A percentile compares a stretch with the other conserved stretches of the same genome.
These are phyloP conservation scores for Malassezia nana DNA, from an alignment of 1,284 basidiomycete species.

Conservation along the genomic window DNA sequence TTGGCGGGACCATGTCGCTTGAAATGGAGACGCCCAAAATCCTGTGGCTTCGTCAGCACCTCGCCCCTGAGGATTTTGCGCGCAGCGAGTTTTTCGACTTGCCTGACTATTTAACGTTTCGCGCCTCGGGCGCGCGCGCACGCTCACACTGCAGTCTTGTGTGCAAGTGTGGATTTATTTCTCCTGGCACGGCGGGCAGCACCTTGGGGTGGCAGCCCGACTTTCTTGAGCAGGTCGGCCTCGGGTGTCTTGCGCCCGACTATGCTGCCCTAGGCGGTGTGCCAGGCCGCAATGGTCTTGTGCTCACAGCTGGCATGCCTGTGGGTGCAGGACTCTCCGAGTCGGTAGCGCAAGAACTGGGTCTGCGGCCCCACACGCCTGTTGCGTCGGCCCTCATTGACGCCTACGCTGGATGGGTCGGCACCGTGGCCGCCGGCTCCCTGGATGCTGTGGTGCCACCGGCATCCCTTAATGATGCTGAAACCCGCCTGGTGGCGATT, in stretches of 20 bases:
- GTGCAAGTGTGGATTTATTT: conserved; percentile 96
- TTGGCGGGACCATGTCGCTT: conserved; percentile 83
- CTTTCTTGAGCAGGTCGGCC: conserved; percentile 40
- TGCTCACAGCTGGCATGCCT: conserved; percentile 83
- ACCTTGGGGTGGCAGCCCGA: conserved; percentile 43
- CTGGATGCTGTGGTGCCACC: conserved; percentile 50
- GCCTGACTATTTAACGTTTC: conserved; percentile 90
- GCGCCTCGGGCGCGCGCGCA: conserved; percentile 66
- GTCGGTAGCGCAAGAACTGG: conserved; percentile 71
- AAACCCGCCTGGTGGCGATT: conserved; percentile 73
- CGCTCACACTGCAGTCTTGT: conserved; percentile 86
- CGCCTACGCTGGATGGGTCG: conserved; percentile 98
- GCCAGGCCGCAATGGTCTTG: conserved; percentile 55
- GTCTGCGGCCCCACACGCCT: conserved; percentile 74
- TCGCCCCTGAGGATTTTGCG: conserved; percentile 65
- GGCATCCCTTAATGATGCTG: conserved; percentile 26
- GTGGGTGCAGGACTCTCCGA: conserved; percentile 74
- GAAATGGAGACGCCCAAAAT: conserved; percentile 62
- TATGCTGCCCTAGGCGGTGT: conserved; percentile 71
- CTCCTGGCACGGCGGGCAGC: conserved; percentile 51
- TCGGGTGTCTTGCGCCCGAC: conserved; percentile 52
- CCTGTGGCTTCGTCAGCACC: conserved; percentile 86
- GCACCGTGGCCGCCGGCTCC: conserved; percentile 72
- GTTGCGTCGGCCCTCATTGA: conserved; percentile 93
- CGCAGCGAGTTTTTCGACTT: conserved; percentile 90